Percentiles rank a stretch among this genome's conserved stretches.
phyloP scores from a whole-genome alignment of 768 basidiomycete species.

The Heimioporus sp. region DNA sequence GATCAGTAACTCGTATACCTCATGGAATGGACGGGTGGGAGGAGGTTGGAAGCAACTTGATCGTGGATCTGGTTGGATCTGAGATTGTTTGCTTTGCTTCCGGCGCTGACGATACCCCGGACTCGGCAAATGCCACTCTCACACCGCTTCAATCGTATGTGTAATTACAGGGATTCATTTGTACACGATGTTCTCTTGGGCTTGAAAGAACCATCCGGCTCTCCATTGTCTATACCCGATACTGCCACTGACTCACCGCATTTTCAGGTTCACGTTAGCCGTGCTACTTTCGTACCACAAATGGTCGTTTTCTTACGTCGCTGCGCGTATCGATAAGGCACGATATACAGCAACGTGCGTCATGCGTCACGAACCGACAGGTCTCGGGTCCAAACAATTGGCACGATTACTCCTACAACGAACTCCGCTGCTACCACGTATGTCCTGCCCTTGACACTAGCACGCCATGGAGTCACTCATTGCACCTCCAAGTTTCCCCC shows the following conservation, averaged over 20 bases:
- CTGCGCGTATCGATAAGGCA: not conserved
- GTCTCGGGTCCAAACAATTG: not conserved
- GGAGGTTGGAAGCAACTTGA: slow-evolving; percentile 1
- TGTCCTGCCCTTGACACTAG: not conserved
- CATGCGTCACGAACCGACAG: no score
- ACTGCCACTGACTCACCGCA: not conserved
- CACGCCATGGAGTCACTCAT: no score
- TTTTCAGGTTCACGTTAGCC: not conserved
- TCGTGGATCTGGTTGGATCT: slow-evolving; percentile 26
- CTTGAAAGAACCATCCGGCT: not conserved
- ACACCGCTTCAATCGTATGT: not conserved
- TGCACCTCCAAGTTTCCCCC: no score
- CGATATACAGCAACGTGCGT: no score
- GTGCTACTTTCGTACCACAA: not conserved
- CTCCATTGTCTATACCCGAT: slow-evolving; percentile 1
- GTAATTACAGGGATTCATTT: not conserved
- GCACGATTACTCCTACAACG: no score
- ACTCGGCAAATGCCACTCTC: slow-evolving; percentile 26
- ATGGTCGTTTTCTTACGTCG: not conserved
- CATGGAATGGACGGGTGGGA: slow-evolving; percentile 1
- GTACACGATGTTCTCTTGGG: no score
- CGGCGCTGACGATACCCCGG: slow-evolving; percentile 33
- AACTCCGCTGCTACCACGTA: not conserved
- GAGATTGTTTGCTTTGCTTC: slow-evolving; percentile 31
- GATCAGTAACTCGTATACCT: not conserved